Percentiles rank a stretch among this genome's conserved stretches.
Conservation (phyloP, 177 flowering plant species). For the Tripterygium wilfordii region DNA sequence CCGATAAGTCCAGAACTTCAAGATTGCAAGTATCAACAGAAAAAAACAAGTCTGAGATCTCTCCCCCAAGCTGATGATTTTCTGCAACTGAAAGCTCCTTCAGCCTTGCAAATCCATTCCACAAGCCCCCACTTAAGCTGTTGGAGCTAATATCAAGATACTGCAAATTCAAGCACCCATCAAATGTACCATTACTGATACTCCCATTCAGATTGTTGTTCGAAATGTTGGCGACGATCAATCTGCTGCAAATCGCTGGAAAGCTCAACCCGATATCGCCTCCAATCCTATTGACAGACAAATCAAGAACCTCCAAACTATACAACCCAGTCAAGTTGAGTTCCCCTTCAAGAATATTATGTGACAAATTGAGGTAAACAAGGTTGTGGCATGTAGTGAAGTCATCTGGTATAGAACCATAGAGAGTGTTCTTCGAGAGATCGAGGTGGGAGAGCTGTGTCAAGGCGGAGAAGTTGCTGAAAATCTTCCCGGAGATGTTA, state of each 20-base stretch:
- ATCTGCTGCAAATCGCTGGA: constrained; percentile 44
- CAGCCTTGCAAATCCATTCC: constrained; percentile 48
- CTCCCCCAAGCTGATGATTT: constrained; percentile 45
- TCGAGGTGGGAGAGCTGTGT: constrained; percentile 54
- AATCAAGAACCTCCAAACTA: constrained; percentile 55
- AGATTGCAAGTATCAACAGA: constrained; percentile 47
- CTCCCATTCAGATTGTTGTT: constrained; percentile 50
- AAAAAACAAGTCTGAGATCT: constrained; percentile 17
- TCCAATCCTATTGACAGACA: constrained; percentile 49
- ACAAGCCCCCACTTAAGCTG: constrained; percentile 41
- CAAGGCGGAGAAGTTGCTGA: constrained; percentile 55
- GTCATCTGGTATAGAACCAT: constrained; percentile 45
- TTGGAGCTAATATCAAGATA: constrained; percentile 69
- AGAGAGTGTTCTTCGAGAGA: constrained; percentile 59
- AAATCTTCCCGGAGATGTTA: constrained; percentile 40
- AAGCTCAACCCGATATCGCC: constrained; percentile 43
- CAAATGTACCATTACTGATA: constrained; percentile 40
- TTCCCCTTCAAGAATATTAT: constrained; percentile 50
- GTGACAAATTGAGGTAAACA: constrained; percentile 57
- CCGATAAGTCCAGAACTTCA: constrained; percentile 58
- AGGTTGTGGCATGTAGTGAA: constrained; percentile 46
- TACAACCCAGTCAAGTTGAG: constrained; percentile 48
- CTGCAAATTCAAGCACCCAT: constrained; percentile 43
- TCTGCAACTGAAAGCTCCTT: constrained; percentile 47
- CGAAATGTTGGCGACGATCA: constrained; percentile 53